Conservation (phyloP, 805 yeast genomes). For the Nakazawaea ambrosiae region DNA sequence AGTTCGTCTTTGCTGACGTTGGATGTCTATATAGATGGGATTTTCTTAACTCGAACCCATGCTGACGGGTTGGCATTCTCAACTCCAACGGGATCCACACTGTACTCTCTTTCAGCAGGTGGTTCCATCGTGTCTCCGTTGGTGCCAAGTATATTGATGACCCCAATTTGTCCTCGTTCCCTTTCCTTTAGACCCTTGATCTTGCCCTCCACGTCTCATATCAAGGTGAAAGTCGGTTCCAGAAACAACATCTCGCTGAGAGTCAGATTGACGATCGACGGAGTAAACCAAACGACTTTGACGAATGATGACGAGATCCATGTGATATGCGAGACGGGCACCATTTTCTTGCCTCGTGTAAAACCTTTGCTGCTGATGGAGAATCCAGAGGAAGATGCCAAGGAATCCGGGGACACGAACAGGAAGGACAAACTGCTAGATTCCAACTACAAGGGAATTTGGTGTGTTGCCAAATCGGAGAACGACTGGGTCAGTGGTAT, state of each 20-base stretch:
- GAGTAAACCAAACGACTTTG: constrained; percentile 65
- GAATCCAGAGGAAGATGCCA: constrained; percentile 1
- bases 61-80: constrained; percentile 85
- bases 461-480: constrained; percentile 79
- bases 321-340: constrained; percentile 58
- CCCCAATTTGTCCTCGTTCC: constrained; percentile 91
- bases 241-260: constrained; percentile 31
- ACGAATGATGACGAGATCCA: constrained; percentile 75
- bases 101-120: constrained; percentile 83
- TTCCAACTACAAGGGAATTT: constrained; percentile 46
- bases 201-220: constrained; percentile 71
- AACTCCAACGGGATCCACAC: constrained; percentile 95
- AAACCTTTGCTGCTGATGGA: constrained; percentile 21
- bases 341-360: constrained; percentile 46
- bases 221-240: constrained; percentile 54
- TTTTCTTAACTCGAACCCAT: constrained; percentile 79
- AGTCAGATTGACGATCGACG: constrained; percentile 74
- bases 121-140: constrained; percentile 90
- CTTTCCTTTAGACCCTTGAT: constrained; percentile 85
- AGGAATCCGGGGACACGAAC: constrained; percentile 9
- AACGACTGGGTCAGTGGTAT: constrained; percentile 92
- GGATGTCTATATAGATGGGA: constrained; percentile 81
- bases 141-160: constrained; percentile 72
- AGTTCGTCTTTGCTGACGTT: constrained; percentile 79
- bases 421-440: constrained; percentile 5